These are phyloP conservation scores for Amanita rimosa DNA, from an alignment of 768 basidiomycete species.

Conservation along the genomic window DNA sequence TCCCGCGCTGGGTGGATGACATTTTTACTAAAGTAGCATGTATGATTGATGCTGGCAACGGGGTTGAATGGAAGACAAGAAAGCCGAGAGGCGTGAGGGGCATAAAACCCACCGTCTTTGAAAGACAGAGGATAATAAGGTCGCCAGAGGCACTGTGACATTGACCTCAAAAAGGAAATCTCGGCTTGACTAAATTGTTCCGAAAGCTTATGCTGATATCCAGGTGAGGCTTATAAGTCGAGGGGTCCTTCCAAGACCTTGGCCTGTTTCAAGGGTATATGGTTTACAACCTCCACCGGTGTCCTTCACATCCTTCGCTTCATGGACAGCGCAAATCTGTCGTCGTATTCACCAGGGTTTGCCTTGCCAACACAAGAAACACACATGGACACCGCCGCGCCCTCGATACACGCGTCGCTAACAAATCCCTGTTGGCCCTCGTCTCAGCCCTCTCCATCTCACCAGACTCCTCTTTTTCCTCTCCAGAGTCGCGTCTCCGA, in stretches of 20 bases:
- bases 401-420: constrained; percentile 16
- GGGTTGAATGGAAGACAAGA: background rate
- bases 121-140: background rate
- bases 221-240: constrained; percentile 7
- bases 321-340: constrained; percentile 4
- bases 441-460: constrained; percentile 1
- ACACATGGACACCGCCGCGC: constrained; percentile 3
- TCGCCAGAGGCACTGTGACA: constrained; percentile 13
- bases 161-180: constrained; percentile 10
- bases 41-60: background rate
- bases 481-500: constrained; percentile 16
- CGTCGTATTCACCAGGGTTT: constrained; percentile 1
- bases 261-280: constrained; percentile 6
- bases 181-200: constrained; percentile 12
- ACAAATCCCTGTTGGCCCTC: constrained; percentile 7
- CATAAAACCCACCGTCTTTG: too few species aligned
- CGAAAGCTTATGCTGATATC: constrained; percentile 10
- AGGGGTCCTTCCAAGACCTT: constrained; percentile 7
- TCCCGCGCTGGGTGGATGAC: constrained; percentile 2
- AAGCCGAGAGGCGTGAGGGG: background rate
- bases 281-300: constrained; percentile 1
- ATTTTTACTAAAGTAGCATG: background rate
- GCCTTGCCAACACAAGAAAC: background rate
- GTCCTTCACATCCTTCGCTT: constrained; percentile 1
- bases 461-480: constrained; percentile 10